Conservation (phyloP, 495 filamentous ascomycete species). For the Hypoxylon rickii region DNA sequence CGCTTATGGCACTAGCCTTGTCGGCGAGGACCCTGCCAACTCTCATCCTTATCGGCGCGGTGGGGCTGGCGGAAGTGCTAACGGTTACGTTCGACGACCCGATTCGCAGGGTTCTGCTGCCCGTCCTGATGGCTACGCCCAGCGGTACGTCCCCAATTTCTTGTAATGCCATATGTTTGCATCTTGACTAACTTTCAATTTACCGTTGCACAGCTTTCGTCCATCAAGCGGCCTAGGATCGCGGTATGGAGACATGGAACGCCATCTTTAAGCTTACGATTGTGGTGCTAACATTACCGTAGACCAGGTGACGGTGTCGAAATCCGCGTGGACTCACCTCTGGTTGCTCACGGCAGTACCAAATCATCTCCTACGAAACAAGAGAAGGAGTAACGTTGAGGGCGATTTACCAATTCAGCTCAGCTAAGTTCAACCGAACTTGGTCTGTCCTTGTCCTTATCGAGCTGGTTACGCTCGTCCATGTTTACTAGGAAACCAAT, state of each 20-base stretch:
- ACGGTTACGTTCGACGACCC: not conserved
- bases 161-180: no score
- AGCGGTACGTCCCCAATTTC: constrained; percentile 4
- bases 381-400: constrained; percentile 40
- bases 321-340: constrained; percentile 55
- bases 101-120: not conserved
- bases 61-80: not conserved
- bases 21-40: constrained; percentile 52
- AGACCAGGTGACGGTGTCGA: constrained; percentile 52
- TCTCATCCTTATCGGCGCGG: constrained; percentile 33
- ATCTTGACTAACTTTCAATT: no score
- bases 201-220: no score
- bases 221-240: not conserved
- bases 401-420: no score
- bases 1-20: constrained; percentile 59
- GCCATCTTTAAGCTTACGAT: not conserved
- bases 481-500: no score
- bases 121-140: not conserved
- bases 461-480: constrained; percentile 23
- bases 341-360: constrained; percentile 53
- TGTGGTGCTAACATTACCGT: constrained; percentile 14
- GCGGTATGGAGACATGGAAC: constrained; percentile 9
- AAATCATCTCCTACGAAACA: constrained; percentile 56
- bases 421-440: no score
- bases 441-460: constrained; percentile 2